Evolutionary conservation across 2,329 filamentous ascomycete genomes (phyloP).

Genomic region (Colletotrichum chlorophyti): DNA sequence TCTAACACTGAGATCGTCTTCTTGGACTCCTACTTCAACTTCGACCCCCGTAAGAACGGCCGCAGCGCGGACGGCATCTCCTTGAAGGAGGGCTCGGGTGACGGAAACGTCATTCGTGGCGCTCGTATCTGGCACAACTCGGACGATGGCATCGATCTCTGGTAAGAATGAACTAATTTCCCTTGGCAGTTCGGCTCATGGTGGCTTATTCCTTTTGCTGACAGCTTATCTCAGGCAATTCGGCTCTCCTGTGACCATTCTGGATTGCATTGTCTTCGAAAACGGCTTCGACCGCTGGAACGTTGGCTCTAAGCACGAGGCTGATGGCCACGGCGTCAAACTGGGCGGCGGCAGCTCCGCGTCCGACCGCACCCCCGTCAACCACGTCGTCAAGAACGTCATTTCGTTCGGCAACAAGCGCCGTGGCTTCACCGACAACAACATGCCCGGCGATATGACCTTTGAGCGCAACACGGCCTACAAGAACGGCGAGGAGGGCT

Average conservation of each 20-base stretch:
- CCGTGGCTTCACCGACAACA: constrained; percentile 54
- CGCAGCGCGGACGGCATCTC: constrained; percentile 52
- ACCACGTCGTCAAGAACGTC: constrained; percentile 50
- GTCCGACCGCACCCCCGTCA: constrained; percentile 42
- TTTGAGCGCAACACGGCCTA: constrained; percentile 51
- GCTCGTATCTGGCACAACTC: constrained; percentile 53
- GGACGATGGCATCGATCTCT: constrained; percentile 52
- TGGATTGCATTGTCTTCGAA: constrained; percentile 51
- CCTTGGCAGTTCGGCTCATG: not conserved
- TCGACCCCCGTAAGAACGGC: constrained; percentile 52
- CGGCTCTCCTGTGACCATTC: constrained; percentile 45
- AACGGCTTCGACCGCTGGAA: constrained; percentile 53
- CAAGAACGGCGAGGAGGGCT: constrained; percentile 50
- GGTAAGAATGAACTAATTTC: constrained; percentile 17
- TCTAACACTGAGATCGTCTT: constrained; percentile 41
- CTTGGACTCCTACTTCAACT: constrained; percentile 45
- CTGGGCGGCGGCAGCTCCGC: constrained; percentile 44
- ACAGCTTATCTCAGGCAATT: constrained; percentile 31
- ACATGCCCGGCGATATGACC: constrained; percentile 46
- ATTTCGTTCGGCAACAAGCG: constrained; percentile 50
- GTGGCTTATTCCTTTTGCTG: not conserved
- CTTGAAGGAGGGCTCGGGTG: constrained; percentile 49
- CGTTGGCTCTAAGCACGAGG: constrained; percentile 45
- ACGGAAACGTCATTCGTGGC: constrained; percentile 47
- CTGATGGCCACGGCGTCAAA: constrained; percentile 56